These are phyloP conservation scores for Drosera spatulata DNA, from an alignment of 179 eudicot genomes.

Conservation along the genomic window DNA sequence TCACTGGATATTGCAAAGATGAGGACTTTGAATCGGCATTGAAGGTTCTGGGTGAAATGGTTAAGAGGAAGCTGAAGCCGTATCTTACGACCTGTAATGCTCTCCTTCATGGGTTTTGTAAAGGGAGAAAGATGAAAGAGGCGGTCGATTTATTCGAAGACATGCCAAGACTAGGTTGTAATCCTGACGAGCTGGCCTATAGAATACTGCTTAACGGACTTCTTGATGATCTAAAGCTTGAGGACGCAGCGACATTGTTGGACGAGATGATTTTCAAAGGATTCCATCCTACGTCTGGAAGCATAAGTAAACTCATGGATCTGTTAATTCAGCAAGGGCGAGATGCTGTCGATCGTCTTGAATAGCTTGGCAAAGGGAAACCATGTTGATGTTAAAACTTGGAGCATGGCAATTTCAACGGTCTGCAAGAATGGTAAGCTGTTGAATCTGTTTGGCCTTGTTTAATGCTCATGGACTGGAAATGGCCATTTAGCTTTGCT, in stretches of 20 bases:
- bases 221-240: slow-evolving; percentile 24
- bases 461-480: slow-evolving; percentile 3
- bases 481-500: no score
- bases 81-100: slow-evolving; percentile 49
- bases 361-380: slow-evolving; percentile 34
- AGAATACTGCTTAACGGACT: slow-evolving; percentile 45
- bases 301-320: slow-evolving; percentile 23
- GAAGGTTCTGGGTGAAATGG: slow-evolving; percentile 38
- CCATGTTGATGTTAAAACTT: slow-evolving; percentile 25
- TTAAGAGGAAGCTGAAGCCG: slow-evolving; percentile 30
- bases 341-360: slow-evolving; percentile 30
- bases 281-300: slow-evolving; percentile 35
- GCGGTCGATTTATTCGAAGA: slow-evolving; percentile 59
- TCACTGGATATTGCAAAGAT: slow-evolving; percentile 41
- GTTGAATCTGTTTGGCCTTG: slow-evolving; percentile 9
- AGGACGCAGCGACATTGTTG: slow-evolving; percentile 47
- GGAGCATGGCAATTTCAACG: slow-evolving; percentile 37
- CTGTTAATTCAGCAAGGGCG: slow-evolving; percentile 21
- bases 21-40: slow-evolving; percentile 42
- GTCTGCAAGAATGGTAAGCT: slow-evolving; percentile 16
- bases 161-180: slow-evolving; percentile 62
- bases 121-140: slow-evolving; percentile 32
- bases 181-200: slow-evolving; percentile 59
- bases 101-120: slow-evolving; percentile 10
- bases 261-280: slow-evolving; percentile 82